A percentile compares a stretch with the other conserved stretches of the same genome.
phyloP scores from a whole-genome alignment of 306 rosid species.

The Medicago truncatula region DNA sequence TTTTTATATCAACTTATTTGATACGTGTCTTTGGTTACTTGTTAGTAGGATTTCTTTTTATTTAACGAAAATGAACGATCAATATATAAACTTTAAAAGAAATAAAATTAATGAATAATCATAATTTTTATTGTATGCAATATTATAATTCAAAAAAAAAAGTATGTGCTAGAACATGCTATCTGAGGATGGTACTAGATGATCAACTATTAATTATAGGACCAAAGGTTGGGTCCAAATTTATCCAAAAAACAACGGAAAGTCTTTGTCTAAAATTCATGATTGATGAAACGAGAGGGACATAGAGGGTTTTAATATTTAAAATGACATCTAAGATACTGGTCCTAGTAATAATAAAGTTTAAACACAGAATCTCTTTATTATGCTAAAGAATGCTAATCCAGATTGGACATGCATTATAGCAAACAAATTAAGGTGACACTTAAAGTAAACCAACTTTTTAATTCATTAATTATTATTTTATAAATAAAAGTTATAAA shows the following conservation, averaged over 20 bases:
- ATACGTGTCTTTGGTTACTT: too few relatives aligned
- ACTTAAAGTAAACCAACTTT: background rate
- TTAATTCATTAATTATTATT: background rate
- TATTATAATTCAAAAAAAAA: too few relatives aligned
- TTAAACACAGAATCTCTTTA: background rate
- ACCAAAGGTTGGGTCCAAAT: background rate
- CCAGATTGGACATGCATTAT: conserved; percentile 3
- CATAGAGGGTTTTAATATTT: background rate
- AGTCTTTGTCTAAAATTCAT: background rate
- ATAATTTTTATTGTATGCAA: too few relatives aligned
- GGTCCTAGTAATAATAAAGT: background rate
- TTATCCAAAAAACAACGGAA: background rate
- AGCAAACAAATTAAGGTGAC: background rate
- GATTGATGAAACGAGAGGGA: background rate
- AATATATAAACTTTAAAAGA: too few relatives aligned
- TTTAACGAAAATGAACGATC: too few relatives aligned
- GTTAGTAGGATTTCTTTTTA: too few relatives aligned
- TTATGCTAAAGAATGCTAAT: background rate
- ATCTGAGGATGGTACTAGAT: too few relatives aligned
- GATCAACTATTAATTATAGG: background rate
- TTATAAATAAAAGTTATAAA: too few relatives aligned
- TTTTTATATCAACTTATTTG: too few relatives aligned
- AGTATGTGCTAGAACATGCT: too few relatives aligned
- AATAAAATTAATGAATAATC: too few relatives aligned
- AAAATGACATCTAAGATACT: background rate